Evolutionary conservation across 768 basidiomycete species (phyloP).

Genomic region (Suillus subaureus): DNA sequence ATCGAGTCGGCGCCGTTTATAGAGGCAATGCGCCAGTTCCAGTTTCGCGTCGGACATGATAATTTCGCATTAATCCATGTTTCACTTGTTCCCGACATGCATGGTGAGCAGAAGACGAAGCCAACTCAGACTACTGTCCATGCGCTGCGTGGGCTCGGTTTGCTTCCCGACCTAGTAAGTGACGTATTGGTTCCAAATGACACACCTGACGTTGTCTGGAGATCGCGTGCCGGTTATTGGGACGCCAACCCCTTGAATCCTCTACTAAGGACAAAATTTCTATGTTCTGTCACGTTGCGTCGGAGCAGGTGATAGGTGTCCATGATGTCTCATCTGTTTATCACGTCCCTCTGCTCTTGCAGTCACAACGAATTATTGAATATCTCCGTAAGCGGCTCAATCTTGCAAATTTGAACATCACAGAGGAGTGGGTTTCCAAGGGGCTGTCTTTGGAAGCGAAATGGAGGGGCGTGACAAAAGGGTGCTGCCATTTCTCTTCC

Average conservation of each 20-base stretch:
- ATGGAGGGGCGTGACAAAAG: constrained; percentile 84
- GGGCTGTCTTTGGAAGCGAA: constrained; percentile 68
- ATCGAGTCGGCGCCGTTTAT: constrained; percentile 98
- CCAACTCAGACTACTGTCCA: constrained; percentile 98
- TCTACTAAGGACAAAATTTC: constrained; percentile 95
- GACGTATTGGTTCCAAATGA: not conserved
- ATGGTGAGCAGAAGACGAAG: constrained; percentile 99
- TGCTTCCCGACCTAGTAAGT: constrained; percentile 88
- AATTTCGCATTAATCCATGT: constrained; percentile 98
- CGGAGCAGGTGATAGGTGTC: constrained; percentile 90
- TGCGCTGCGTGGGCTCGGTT: constrained; percentile 87
- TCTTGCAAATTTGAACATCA: constrained; percentile 57
- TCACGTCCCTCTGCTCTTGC: constrained; percentile 91
- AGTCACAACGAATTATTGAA: constrained; percentile 88
- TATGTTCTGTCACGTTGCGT: constrained; percentile 97
- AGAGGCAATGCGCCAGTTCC: constrained; percentile 99
- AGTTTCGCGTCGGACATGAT: constrained; percentile 94
- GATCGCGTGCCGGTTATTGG: constrained; percentile 92
- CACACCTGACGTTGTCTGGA: constrained; percentile 30
- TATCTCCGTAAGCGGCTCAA: constrained; percentile 85
- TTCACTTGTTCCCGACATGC: constrained; percentile 97
- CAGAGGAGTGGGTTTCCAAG: constrained; percentile 55
- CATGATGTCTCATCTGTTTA: constrained; percentile 97
- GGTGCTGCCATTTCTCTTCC: constrained; percentile 43
- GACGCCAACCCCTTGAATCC: constrained; percentile 76